Evolutionary conservation across 2,329 filamentous ascomycete species (phyloP).

Genomic region (Orbilia ellipsospora): DNA sequence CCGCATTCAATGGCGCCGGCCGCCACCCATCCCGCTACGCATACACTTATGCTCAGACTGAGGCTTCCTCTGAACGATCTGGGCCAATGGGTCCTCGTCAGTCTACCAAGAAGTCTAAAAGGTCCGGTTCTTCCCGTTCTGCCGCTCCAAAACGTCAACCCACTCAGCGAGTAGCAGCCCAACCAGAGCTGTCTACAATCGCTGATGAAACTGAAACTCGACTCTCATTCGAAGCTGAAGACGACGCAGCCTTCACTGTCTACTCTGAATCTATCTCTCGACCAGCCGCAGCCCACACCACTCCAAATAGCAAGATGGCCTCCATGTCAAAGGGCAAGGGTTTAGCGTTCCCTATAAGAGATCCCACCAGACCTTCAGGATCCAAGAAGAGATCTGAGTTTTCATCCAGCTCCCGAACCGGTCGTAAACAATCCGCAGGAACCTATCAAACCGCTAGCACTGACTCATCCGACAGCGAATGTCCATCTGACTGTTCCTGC

Average conservation of each 20-base stretch:
- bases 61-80: slow-evolving; percentile 27
- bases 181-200: slow-evolving; percentile 49
- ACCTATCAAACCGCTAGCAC: slow-evolving; percentile 51
- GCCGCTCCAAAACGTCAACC: slow-evolving; percentile 40
- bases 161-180: slow-evolving; percentile 36
- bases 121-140: slow-evolving; percentile 34
- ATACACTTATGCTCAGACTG: slow-evolving; percentile 43
- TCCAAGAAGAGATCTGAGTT: slow-evolving; percentile 33
- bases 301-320: slow-evolving; percentile 31
- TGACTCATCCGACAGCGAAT: slow-evolving; percentile 49
- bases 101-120: slow-evolving; percentile 51
- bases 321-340: slow-evolving; percentile 30
- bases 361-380: slow-evolving; percentile 17
- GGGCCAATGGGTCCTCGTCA: slow-evolving; percentile 44
- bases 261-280: slow-evolving; percentile 48
- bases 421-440: slow-evolving; percentile 45
- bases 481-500: slow-evolving; percentile 49
- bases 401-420: slow-evolving; percentile 34
- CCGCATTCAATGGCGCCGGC: slow-evolving; percentile 27
- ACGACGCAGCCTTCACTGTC: slow-evolving; percentile 47
- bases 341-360: too few species aligned
- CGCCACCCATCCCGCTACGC: slow-evolving; percentile 52
- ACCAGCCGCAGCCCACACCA: slow-evolving; percentile 31
- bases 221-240: slow-evolving; percentile 45
- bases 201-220: slow-evolving; percentile 48